Conservation (phyloP, 352 stramenopile species). For the Phytopythium helicoides region DNA sequence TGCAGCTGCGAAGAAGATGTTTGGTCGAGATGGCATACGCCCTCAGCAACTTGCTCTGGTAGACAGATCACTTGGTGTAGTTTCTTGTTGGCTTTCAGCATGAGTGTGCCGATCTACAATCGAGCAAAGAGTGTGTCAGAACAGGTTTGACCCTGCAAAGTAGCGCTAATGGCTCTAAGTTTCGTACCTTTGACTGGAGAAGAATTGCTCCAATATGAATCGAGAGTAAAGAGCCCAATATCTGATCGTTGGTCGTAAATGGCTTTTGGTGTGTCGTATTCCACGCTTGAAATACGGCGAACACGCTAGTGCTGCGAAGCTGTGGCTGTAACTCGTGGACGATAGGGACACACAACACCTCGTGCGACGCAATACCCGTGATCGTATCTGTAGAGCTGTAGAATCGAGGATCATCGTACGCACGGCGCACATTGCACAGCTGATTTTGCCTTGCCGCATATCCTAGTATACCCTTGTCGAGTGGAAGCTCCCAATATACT, state of each 20-base stretch:
- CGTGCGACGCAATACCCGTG: slow-evolving; percentile 48
- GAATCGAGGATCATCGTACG: slow-evolving; percentile 73
- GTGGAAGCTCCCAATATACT: slow-evolving; percentile 55
- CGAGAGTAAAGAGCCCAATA: slow-evolving; percentile 50
- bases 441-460: slow-evolving; percentile 47
- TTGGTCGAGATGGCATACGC: slow-evolving; percentile 9
- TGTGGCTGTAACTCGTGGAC: slow-evolving; percentile 47
- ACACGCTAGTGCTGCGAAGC: slow-evolving; percentile 31
- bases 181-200: slow-evolving; percentile 40
- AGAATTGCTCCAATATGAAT: slow-evolving; percentile 62
- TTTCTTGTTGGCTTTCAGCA: slow-evolving; percentile 61
- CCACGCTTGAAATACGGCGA: slow-evolving; percentile 66
- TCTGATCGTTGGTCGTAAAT: slow-evolving; percentile 75
- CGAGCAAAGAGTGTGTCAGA: background rate
- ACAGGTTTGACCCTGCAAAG: no score
- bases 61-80: slow-evolving; percentile 55
- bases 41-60: slow-evolving; percentile 36
- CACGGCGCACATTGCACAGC: slow-evolving; percentile 57
- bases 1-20: background rate
- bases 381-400: slow-evolving; percentile 75
- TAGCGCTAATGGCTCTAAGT: no score
- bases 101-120: slow-evolving; percentile 27
- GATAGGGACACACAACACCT: slow-evolving; percentile 68
- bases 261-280: slow-evolving; percentile 71
- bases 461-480: slow-evolving; percentile 70